phyloP scores from a whole-genome alignment of 2,329 filamentous ascomycete species.

The Karstenula rhodostoma region DNA sequence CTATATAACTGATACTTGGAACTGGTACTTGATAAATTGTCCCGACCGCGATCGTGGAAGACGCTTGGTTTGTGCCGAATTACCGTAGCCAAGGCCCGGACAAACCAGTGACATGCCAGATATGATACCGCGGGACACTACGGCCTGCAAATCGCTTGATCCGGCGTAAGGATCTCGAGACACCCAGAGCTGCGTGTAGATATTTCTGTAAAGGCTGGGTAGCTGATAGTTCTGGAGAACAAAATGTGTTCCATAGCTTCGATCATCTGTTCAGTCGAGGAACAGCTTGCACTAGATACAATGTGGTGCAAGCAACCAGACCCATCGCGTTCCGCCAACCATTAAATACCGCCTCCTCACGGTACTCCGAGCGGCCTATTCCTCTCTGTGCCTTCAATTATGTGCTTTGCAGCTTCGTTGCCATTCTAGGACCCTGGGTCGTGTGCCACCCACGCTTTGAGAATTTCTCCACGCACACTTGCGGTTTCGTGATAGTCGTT shows the following conservation, averaged over 20 bases:
- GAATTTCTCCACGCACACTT: too few relatives aligned
- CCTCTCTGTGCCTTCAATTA: too few relatives aligned
- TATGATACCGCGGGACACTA: background rate
- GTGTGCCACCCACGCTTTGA: too few relatives aligned
- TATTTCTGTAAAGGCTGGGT: background rate
- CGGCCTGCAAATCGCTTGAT: background rate
- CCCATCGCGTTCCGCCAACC: too few relatives aligned
- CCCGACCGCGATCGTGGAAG: background rate
- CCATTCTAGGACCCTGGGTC: too few relatives aligned
- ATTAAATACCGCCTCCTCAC: too few relatives aligned
- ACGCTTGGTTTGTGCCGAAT: background rate
- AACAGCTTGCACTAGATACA: background rate
- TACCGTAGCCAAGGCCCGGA: background rate
- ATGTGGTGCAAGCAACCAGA: background rate
- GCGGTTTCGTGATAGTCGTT: background rate
- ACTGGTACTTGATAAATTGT: background rate
- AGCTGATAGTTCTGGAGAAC: too few relatives aligned
- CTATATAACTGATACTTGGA: background rate
- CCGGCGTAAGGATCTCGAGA: background rate
- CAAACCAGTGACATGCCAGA: background rate
- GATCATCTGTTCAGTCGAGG: too few relatives aligned
- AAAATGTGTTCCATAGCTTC: background rate
- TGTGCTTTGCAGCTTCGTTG: too few relatives aligned
- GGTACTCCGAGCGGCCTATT: too few relatives aligned
- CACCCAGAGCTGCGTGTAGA: background rate